phyloP scores from a whole-genome alignment of 2,329 filamentous ascomycete genomes.

The Sphaerulina musiva region DNA sequence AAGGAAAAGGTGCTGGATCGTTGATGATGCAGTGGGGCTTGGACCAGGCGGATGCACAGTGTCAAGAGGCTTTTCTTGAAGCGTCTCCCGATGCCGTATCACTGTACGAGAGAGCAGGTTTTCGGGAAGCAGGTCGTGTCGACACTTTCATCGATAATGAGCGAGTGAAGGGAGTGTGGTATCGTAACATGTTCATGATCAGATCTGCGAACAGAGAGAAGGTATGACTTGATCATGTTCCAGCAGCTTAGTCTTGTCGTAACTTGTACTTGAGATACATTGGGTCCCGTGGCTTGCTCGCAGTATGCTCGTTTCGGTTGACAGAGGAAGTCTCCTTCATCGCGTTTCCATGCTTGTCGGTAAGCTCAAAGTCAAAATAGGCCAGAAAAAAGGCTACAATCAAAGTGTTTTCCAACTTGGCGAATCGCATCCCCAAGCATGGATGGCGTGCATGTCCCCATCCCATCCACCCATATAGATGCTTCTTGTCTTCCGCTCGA shows the following conservation, averaged over 20 bases:
- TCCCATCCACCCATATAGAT: slow-evolving; percentile 32
- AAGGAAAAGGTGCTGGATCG: slow-evolving; percentile 35
- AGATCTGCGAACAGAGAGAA: not conserved
- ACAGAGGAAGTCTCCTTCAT: slow-evolving; percentile 29
- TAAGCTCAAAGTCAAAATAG: slow-evolving; percentile 44
- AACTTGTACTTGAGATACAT: slow-evolving; percentile 38
- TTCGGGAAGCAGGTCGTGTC: slow-evolving; percentile 20
- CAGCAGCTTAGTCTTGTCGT: slow-evolving; percentile 17
- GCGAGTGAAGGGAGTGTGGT: slow-evolving; percentile 19
- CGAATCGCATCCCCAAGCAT: slow-evolving; percentile 43
- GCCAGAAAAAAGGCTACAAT: slow-evolving; percentile 47
- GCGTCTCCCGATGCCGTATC: slow-evolving; percentile 32
- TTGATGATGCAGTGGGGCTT: slow-evolving; percentile 36
- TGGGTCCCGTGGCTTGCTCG: slow-evolving; percentile 37
- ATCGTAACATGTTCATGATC: slow-evolving; percentile 28
- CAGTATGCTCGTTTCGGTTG: slow-evolving; percentile 37
- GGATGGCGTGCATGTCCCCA: slow-evolving; percentile 40
- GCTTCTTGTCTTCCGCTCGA: slow-evolving; percentile 45
- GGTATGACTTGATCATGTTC: not conserved
- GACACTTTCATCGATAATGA: slow-evolving; percentile 27
- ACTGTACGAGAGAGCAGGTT: slow-evolving; percentile 37
- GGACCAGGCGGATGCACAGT: slow-evolving; percentile 34
- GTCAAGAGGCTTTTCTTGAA: slow-evolving; percentile 36
- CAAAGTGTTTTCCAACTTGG: slow-evolving; percentile 49
- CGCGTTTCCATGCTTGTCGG: slow-evolving; percentile 37